Evolutionary conservation across 1,284 basidiomycete genomes (phyloP), one percentile per base, ranked within the genome.

Genomic region (Austroboletus olivaceoglutinosus): DNA sequence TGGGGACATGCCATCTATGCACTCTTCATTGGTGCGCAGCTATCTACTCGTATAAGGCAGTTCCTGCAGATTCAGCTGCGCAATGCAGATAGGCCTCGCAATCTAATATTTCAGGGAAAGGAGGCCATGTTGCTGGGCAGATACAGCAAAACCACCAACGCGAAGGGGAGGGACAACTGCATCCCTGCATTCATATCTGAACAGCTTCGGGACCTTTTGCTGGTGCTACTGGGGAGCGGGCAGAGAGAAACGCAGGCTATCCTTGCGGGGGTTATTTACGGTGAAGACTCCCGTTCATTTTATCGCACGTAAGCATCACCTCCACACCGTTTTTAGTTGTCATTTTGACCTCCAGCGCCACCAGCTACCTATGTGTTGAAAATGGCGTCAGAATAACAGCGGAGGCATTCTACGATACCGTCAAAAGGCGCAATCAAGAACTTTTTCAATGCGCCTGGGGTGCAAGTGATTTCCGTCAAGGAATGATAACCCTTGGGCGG

Each of bases 381-480:
- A 13, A 38, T 0, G 50, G 55, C 0, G 1, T 3, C n/a, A 21
- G 44, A 15, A 53, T 43, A 16, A 18, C n/a, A 0, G 0, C 34
- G 0, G 31, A 45, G 2, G 1, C 1, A 0, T 57, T 57, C 7
- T 57, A 50, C 4, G 15, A 34, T 3, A 29, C 21, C 0, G 13
- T 45, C 11, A 33, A 29, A 15, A 30, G 25, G 19, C 13, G 50
- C 4, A 57, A 57, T 10, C 15, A 11, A 2, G 27, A 57, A 4
- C 1, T 43, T 2, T 57, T 57, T 31, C 10, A 22, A 2, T 56
- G 54, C 2, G 18, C 11, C 2, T 56, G 55, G 49, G 46, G 54
- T 0, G 43, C 36, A 1, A 31, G 50, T 0, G 45, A 57, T 8
- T 30, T 53, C 2, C 39, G 40, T 2, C 55, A 57, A n/a, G 50